Conservation (phyloP, 78 protist species). For the Dictyostelium firmibasis region DNA sequence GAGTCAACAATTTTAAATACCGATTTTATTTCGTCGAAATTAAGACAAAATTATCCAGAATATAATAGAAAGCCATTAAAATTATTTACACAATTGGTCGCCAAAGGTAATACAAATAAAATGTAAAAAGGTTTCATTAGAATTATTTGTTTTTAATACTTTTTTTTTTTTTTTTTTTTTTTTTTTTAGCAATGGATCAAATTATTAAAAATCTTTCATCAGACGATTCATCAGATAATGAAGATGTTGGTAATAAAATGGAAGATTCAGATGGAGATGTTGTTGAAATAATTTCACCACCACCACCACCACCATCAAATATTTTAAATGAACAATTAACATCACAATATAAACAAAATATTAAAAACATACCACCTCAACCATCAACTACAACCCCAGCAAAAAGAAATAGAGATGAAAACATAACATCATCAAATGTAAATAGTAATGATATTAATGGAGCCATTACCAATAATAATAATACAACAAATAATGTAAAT, state of each 20-base stretch:
- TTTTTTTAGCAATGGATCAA: slow-evolving; percentile 16
- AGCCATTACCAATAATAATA: not conserved
- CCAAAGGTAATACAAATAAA: not conserved
- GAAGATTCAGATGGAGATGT: not conserved
- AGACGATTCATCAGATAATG: not conserved
- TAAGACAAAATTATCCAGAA: slow-evolving; percentile 23
- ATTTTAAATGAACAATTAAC: slow-evolving; percentile 14
- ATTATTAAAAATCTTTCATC: slow-evolving; percentile 8
- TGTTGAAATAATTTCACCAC: slow-evolving; percentile 9
- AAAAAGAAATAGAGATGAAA: not conserved
- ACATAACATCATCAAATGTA: not conserved
- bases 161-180: not conserved
- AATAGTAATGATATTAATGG: not conserved
- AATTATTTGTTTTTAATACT: not conserved
- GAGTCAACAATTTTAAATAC: not conserved
- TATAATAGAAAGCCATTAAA: slow-evolving; percentile 63
- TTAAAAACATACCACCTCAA: not conserved
- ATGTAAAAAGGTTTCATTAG: not conserved
- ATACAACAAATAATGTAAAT: not conserved
- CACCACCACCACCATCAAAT: not conserved
- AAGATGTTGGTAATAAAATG: not conserved
- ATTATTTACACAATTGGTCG: slow-evolving; percentile 27
- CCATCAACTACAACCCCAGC: not conserved
- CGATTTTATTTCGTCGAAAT: not conserved
- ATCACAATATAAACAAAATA: slow-evolving; percentile 35